phyloP scores from a whole-genome alignment of 2,329 filamentous ascomycete genomes.

The Aspergillus arachidicola region DNA sequence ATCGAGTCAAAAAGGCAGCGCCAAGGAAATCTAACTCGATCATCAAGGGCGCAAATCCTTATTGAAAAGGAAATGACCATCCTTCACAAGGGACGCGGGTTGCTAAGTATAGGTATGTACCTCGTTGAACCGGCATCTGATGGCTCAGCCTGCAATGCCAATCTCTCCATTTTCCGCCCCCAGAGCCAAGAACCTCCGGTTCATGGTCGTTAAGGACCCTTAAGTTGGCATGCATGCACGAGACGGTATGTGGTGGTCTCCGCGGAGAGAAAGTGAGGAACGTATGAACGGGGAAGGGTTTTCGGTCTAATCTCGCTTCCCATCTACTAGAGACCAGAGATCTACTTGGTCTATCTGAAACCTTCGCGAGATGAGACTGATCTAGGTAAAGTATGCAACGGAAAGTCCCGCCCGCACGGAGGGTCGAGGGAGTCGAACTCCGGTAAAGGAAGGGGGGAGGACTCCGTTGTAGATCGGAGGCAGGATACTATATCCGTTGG shows the following conservation, averaged over 20 bases:
- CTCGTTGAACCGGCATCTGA: not conserved
- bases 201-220: not conserved
- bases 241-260: not conserved
- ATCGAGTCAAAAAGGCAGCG: not conserved
- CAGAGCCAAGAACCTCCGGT: not conserved
- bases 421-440: not conserved
- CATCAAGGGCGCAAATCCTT: not conserved
- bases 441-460: not conserved
- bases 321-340: not conserved
- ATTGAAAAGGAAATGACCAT: not conserved
- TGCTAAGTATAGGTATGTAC: not conserved
- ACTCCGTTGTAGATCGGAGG: not conserved
- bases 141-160: too few relatives aligned
- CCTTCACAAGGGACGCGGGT: not conserved
- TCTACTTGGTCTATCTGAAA: not conserved
- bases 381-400: not conserved
- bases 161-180: not conserved
- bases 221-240: not conserved
- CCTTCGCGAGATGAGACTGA: slow-evolving; percentile 2
- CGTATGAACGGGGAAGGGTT: not conserved
- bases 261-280: not conserved
- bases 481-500: not conserved
- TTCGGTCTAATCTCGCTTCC: not conserved
- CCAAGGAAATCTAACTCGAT: not conserved
- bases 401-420: not conserved